Base-by-base conservation (phyloP, 2,329 filamentous ascomycete species). In the Botrytis sinoallii region DNA sequence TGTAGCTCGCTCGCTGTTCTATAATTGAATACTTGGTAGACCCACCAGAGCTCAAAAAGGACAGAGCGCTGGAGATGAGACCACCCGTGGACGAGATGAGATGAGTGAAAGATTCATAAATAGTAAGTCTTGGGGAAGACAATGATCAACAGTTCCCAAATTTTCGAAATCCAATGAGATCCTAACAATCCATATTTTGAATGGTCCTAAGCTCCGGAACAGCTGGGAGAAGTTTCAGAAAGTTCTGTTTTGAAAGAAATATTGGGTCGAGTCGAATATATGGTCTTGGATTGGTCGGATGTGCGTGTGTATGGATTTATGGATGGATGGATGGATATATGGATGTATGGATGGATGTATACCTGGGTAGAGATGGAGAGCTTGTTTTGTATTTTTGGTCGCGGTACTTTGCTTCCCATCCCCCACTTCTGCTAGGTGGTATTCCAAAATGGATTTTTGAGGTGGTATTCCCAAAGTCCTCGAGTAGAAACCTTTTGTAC, bases 391-490 rank as follows among this genome's bases (percentile, higher is more conserved):
- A 6, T 61, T 35, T 16, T 67, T 67, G 68, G 16, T 44, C 16
- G 52, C 38, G 22, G 40, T 40, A 35, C 55, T 63, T 35, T 46
- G 68, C 12, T 63, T 63, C 44, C 38, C 52, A 38, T 42, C 52
- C 68, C 52, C 52, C 38, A 70, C 52, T 70, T 61, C 68, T 60
- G 68, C 42, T n/a, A 63, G 35, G 46, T 68, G 46, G 46, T 68
- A 40, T 68, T 18, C 46, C 65, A 38, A 38, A 67, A 52, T 38
- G 44, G 44, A n/a, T 35, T 52, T 20, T 10, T 55, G 38, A 63
- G 35, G 46, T 68, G 46, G 46, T 68, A 55, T 68, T 18, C 46
- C 65, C 25, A 57, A 32, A 42, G 29, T 55, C 35, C 48, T 40
- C 46, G 25, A 68, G 46, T 29, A n/a, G 18, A 29, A 42, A 57